Percentiles rank a stretch among this genome's conserved stretches.
Evolutionary conservation across 2,329 filamentous ascomycete genomes (phyloP).

Genomic region (Monilinia fructigena): DNA sequence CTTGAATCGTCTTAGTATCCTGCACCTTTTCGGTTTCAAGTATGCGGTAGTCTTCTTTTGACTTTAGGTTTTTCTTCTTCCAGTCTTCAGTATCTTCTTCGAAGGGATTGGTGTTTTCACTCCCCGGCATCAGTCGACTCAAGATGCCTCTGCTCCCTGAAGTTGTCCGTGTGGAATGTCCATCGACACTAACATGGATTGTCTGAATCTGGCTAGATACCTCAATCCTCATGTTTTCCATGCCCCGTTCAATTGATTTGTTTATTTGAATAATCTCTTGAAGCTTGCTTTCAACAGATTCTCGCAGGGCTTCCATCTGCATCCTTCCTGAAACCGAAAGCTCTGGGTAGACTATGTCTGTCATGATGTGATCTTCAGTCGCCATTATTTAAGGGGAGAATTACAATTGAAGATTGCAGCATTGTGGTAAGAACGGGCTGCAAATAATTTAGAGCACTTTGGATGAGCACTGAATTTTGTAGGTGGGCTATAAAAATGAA

Average conservation of each 20-base stretch:
- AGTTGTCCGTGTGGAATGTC: background rate
- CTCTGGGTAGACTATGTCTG: conserved; percentile 3
- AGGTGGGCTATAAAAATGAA: no score
- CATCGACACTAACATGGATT: conserved; percentile 10
- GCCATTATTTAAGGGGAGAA: background rate
- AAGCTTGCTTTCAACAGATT: conserved; percentile 2
- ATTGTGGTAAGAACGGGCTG: no score
- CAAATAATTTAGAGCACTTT: no score
- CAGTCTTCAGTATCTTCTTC: background rate
- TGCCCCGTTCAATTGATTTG: background rate
- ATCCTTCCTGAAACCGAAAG: background rate
- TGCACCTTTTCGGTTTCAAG: background rate
- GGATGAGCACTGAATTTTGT: no score
- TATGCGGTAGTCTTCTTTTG: background rate
- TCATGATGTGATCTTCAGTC: conserved; percentile 9
- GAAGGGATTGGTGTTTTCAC: background rate
- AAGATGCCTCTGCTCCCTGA: background rate
- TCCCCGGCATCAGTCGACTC: background rate
- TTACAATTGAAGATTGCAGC: no score
- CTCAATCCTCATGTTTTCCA: conserved; percentile 12
- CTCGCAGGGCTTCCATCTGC: conserved; percentile 13
- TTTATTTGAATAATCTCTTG: background rate
- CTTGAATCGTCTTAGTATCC: background rate
- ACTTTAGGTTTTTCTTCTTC: background rate
- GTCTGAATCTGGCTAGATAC: conserved; percentile 13